Base-by-base conservation (phyloP, 495 filamentous ascomycete genomes). In the Schizothecium vesticola region DNA sequence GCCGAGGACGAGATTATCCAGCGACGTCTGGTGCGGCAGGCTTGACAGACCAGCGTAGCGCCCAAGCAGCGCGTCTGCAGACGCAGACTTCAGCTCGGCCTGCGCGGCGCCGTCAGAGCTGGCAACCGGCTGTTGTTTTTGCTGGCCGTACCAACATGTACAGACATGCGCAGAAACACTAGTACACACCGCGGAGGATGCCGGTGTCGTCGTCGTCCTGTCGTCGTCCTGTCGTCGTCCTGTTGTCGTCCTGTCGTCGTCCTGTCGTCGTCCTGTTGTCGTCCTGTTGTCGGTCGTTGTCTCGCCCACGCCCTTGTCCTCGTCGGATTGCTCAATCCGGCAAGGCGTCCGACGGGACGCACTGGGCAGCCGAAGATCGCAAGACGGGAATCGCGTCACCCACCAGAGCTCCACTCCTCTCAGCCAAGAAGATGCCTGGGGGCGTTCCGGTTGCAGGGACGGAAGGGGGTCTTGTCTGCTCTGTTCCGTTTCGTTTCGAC, bases 311-410 rank as follows among this genome's bases (percentile, higher is more conserved):
- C 22, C 43, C 24, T 64, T 28, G 16, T 7, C 61, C 28, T n/a
- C 33, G 28, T 28, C 33, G 33, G 28, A 28, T 22, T 36, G 29
- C 62, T 43, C 43, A 28, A 64, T 36, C 21, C 12, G 62, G 62
- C 43, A 64, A 56, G 51, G 62, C 62, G 62, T 51, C n/a, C n/a
- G 62, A 57, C 65, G 65, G 65, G 65, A 66, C 65, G 65, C 65
- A 66, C 65, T 66, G 65, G 57, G 56, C 65, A 66, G 33, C n/a
- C 56, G 56, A 66, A 60, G 65, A 66, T 66, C 65, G 56, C 56
- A 26, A 24, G 56, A 66, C 31, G 57, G 65, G 65, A 66, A 66
- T 66, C 65, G 56, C 65, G 65, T 66, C 65, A 51, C 43, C 43
- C 43, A 2, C 43, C 16, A 51, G 19, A n/a, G 60, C 64, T 55